Evolutionary conservation across 371 early-diverging fungal genomes (phyloP).

Genomic region (Mucor circinelloides): DNA sequence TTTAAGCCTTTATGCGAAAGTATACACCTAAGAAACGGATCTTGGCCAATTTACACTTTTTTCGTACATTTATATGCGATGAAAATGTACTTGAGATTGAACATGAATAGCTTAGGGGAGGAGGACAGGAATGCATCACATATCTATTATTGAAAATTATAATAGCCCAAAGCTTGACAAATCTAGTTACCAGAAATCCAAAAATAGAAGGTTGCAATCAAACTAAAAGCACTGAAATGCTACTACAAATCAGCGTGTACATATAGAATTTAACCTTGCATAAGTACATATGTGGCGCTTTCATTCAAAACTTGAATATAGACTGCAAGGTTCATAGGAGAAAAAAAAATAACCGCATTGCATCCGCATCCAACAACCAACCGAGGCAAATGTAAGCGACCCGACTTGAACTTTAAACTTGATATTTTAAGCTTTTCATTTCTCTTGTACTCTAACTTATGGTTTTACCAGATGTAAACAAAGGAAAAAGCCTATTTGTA

Average conservation of each 20-base stretch:
- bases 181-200: background rate
- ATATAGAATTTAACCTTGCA: background rate
- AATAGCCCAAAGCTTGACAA: background rate
- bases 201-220: background rate
- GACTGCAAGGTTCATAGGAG: background rate
- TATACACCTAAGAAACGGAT: too few species aligned
- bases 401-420: background rate
- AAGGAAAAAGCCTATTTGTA: background rate
- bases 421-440: background rate
- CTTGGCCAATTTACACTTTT: too few species aligned
- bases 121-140: background rate
- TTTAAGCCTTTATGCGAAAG: too few species aligned
- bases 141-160: background rate
- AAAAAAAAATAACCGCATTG: background rate
- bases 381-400: background rate
- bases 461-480: background rate
- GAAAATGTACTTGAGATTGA: too few species aligned
- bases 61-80: too few species aligned
- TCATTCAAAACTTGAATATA: background rate
- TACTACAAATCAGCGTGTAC: background rate
- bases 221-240: background rate
- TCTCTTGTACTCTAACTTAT: background rate
- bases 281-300: background rate
- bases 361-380: background rate
- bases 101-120: too few species aligned